Evolutionary conservation across 768 basidiomycete genomes (phyloP).

Genomic region (Hericium coralloides): DNA sequence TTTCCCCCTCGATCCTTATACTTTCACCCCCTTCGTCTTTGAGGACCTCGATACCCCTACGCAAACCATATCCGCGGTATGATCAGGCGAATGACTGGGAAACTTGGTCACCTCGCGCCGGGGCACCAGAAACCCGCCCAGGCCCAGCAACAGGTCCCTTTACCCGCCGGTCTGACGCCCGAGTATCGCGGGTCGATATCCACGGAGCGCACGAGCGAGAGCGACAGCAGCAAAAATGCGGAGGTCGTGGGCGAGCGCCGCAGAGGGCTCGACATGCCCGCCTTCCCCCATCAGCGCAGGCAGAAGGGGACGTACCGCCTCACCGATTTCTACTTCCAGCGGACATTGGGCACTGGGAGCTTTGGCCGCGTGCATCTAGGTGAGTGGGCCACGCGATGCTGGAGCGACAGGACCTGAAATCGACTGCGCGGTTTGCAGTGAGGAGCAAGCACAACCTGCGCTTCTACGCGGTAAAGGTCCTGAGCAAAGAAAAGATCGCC

Average conservation of each 20-base stretch:
- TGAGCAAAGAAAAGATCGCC: conserved; percentile 89
- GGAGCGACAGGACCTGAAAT: too few species aligned
- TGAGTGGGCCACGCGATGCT: conserved; percentile 20
- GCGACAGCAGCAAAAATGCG: conserved; percentile 35
- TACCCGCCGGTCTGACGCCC: conserved; percentile 6
- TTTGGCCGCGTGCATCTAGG: conserved; percentile 95
- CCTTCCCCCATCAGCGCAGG: conserved; percentile 30
- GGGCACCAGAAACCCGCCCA: conserved; percentile 14
- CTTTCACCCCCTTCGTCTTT: background rate
- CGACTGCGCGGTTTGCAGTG: conserved; percentile 33
- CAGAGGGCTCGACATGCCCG: conserved; percentile 6
- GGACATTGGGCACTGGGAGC: conserved; percentile 88
- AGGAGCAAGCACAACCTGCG: conserved; percentile 91
- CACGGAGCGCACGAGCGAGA: conserved; percentile 51
- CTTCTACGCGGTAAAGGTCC: conserved; percentile 92
- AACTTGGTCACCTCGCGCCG: conserved; percentile 19
- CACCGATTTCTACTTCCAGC: conserved; percentile 69
- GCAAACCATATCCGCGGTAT: conserved; percentile 9
- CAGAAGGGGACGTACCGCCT: conserved; percentile 65
- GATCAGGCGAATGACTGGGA: conserved; percentile 26
- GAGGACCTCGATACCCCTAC: background rate
- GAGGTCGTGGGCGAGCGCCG: conserved; percentile 23
- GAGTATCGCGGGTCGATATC: conserved; percentile 64
- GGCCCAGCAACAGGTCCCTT: conserved; percentile 9
- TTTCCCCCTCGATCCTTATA: background rate